Conservation (phyloP, 2,329 filamentous ascomycete species). For the Colletotrichum eleusines region DNA sequence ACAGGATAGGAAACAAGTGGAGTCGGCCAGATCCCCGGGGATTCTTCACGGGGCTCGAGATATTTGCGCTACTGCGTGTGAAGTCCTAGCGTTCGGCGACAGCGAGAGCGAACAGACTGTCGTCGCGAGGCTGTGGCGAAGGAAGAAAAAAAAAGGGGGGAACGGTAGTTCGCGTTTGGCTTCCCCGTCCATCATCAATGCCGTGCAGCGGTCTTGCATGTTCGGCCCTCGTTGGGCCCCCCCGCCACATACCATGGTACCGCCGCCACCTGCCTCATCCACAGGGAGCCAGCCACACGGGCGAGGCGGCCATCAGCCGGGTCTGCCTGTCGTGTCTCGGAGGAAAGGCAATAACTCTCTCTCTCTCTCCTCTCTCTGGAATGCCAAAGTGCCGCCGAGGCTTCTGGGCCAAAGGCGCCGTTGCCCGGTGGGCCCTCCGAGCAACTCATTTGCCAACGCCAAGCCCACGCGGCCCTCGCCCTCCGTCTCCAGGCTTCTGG, state of each 20-base stretch:
- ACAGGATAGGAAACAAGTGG: constrained; percentile 20
- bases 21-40: constrained; percentile 41
- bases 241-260: constrained; percentile 13
- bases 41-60: constrained; percentile 5
- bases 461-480: constrained; percentile 28
- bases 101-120: constrained; percentile 36
- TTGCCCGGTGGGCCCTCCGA: constrained; percentile 22
- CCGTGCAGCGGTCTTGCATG: constrained; percentile 33
- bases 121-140: constrained; percentile 39
- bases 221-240: constrained; percentile 17
- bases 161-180: background rate
- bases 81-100: constrained; percentile 35
- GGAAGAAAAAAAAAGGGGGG: background rate
- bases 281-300: constrained; percentile 5
- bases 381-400: constrained; percentile 20
- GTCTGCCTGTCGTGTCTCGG: background rate
- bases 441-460: constrained; percentile 39
- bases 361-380: background rate
- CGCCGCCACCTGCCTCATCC: background rate
- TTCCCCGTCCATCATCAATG: constrained; percentile 25
- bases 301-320: constrained; percentile 24
- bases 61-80: background rate
- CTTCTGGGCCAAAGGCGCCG: constrained; percentile 17
- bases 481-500: constrained; percentile 38
- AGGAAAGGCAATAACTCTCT: background rate